Evolutionary conservation across 305 asterid species (phyloP), one percentile per base, ranked within the genome.

Genomic region (Salvia sclarea): DNA sequence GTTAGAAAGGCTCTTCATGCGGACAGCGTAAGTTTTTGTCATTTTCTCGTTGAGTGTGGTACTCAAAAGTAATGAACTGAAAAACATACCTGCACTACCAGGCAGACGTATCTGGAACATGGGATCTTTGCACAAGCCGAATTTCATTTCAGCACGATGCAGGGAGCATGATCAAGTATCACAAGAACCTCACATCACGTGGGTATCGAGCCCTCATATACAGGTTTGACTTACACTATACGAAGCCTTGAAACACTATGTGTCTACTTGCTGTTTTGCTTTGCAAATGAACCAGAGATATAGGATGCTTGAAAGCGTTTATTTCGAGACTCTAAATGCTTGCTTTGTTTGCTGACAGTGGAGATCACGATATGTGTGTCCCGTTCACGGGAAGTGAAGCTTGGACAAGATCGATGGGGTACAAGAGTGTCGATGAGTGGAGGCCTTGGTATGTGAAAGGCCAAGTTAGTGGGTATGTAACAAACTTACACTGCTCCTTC

Each of bases 301-400:
- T 25, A 25, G 30, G 4, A 2, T 30, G 48, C 7, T 41, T 14
- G 2, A 13, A 41, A 16, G 21, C 11, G 8, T 45, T 14, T 17
- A 18, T 50, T 18, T 22, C 9, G 41, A 30, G 20, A 64, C 48
- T 16, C 1, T 48, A 49, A 10, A 3, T 59, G 16, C 28, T 56
- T 8, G 61, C 14, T 45, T 37, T 45, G 18, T 40, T 60, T 68
- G 45, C 6, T 75, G 16, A 66, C 89, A 91, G 96, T 28, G 96
- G 98, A 14, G 98, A 91, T 82, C 98, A 91, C 74, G 98, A 89
- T 76, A 84, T 91, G 96, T 91, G 98, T 72, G 95, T 91, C 11
- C 98, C 98, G 4, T 91, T 28, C 57, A 91, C 90, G 28, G 98
- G 98, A 54, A 85, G 83, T 61, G 75, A 89, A 80, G 96, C 88